Evolutionary conservation across 1,284 basidiomycete genomes (phyloP).

Genomic region (Athelia sp.): DNA sequence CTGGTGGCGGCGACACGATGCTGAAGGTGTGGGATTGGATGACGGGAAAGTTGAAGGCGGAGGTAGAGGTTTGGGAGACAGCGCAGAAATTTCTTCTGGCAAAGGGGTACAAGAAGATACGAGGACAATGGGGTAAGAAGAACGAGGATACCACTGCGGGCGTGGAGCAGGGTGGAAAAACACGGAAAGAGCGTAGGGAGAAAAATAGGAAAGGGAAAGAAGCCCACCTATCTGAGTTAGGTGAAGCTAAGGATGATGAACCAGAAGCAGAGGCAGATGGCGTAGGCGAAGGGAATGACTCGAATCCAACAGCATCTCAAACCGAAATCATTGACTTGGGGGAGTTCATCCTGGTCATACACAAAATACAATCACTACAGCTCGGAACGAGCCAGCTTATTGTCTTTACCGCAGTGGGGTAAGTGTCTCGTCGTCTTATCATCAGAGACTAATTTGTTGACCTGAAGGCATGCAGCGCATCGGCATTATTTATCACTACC

Average conservation of each 20-base stretch:
- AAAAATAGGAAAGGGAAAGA: slow-evolving; percentile 12
- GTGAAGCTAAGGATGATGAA: slow-evolving; percentile 13
- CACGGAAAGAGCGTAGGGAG: slow-evolving; percentile 15
- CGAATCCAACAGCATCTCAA: slow-evolving; percentile 3
- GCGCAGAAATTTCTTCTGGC: slow-evolving; percentile 65
- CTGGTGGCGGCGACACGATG: slow-evolving; percentile 81
- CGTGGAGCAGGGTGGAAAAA: slow-evolving; percentile 17
- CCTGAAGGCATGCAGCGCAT: slow-evolving; percentile 41
- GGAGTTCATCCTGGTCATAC: slow-evolving; percentile 46
- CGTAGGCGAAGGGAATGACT: slow-evolving; percentile 10
- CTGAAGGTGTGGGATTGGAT: slow-evolving; percentile 83
- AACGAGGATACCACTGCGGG: slow-evolving; percentile 17
- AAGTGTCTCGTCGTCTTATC: not conserved
- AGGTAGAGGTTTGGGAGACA: slow-evolving; percentile 48
- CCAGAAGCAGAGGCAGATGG: slow-evolving; percentile 19
- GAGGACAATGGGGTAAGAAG: slow-evolving; percentile 28
- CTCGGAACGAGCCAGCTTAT: not conserved
- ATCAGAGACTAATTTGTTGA: slow-evolving; percentile 2
- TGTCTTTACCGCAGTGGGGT: slow-evolving; percentile 67
- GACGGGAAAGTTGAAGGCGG: slow-evolving; percentile 45
- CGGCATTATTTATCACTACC: slow-evolving; percentile 56
- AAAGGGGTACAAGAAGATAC: slow-evolving; percentile 29
- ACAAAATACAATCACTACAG: slow-evolving; percentile 38
- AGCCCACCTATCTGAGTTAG: slow-evolving; percentile 8
- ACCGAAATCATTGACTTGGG: slow-evolving; percentile 2